phyloP scores from a whole-genome alignment of 306 rosid genomes.

The Spatholobus suberectus region DNA sequence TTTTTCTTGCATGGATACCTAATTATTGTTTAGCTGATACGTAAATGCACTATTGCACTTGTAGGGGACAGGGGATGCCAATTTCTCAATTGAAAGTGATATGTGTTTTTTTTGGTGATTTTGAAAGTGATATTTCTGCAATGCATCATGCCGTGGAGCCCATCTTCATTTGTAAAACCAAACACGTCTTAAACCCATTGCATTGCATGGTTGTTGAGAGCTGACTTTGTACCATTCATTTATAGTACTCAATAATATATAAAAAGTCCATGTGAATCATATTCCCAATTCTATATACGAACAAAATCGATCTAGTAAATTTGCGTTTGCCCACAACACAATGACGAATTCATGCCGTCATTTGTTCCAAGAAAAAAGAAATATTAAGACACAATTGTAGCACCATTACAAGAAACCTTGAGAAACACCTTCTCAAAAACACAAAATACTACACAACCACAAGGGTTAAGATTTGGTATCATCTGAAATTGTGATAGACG shows the following conservation, averaged over 20 bases:
- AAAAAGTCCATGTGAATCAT: neutral
- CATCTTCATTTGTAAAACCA: slow-evolving; percentile 18
- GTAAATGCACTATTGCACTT: slow-evolving; percentile 4
- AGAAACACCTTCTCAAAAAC: no score
- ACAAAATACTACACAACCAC: no score
- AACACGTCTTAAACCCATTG: slow-evolving; percentile 32
- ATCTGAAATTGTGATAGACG: no score
- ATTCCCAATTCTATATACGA: neutral
- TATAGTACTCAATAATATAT: neutral
- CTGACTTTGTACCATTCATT: slow-evolving; percentile 33
- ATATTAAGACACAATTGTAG: no score
- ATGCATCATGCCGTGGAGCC: slow-evolving; percentile 35
- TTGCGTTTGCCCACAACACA: neutral
- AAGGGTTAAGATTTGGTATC: no score
- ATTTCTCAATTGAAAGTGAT: slow-evolving; percentile 32
- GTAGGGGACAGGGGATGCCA: slow-evolving; percentile 29
- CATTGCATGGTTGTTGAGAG: slow-evolving; percentile 39
- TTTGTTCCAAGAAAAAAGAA: neutral
- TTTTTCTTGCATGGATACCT: slow-evolving; percentile 23
- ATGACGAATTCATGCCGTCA: slow-evolving; percentile 9
- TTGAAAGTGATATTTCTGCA: slow-evolving; percentile 31
- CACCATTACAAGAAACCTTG: no score
- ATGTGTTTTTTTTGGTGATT: neutral
- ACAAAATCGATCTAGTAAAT: neutral
- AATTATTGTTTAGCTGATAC: slow-evolving; percentile 32